Evolutionary conservation across 768 basidiomycete genomes (phyloP), one percentile per base, ranked within the genome.

Genomic region (Tricholoma sp.): DNA sequence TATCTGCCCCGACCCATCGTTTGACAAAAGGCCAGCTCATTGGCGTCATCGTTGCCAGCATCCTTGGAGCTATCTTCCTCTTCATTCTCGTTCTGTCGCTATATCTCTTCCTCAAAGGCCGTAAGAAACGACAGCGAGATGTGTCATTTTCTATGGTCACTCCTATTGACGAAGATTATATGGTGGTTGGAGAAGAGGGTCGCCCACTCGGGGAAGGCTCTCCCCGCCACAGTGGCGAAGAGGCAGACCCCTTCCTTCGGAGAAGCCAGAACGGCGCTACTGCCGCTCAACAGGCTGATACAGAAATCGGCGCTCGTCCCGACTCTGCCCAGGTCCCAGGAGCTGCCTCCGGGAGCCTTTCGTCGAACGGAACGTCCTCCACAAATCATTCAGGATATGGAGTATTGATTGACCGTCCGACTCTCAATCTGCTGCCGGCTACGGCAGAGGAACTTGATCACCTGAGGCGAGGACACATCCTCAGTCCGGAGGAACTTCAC

Each of bases 221-320:
- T 22, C 85, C 88, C 1, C 76, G 86, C 9, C 78, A 79, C 29
- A 88, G 85, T 51, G 88, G 88, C 5, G 86, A 87, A 64, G 88
- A 88, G 66, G 74, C 70, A 2, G 86, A 88, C 63, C 76, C 88
- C 0, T 86, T 89, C 75, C 73, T 87, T 4, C 78, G 74, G 53
- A 72, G 68, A 1, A 71, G 70, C 54, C 64, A 61, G 3, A 8
- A 5, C 11, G 45, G 6, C n/a, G 47, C 24, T 4, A 3, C 27
- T 8, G 47, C 24, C 27, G 65, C 60, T 46, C 52, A 43, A 27
- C 56, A 52, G 18, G 37, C 54, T 21, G 54, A 47, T 47, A 29
- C 64, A 27, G 68, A 67, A 34, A 56, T 69, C 55, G 69, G 64
- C 6, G 61, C 67, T 21, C 66, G 64, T 24, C 55, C 64, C 27